Conservation (phyloP, 441 rosid genomes). For the Adansonia grandidieri region DNA sequence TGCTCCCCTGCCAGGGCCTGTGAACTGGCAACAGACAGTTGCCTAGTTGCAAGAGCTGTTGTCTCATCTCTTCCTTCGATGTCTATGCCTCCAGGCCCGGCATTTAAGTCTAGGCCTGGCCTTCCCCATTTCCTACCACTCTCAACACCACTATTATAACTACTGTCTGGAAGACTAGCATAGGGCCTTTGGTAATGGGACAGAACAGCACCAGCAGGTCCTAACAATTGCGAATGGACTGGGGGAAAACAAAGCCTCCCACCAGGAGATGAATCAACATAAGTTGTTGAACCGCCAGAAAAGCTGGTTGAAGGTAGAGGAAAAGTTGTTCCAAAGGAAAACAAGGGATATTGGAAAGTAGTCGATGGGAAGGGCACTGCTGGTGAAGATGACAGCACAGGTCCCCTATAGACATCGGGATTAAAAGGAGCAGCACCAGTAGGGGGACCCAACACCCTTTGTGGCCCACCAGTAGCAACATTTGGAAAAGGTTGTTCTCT, state of each 20-base stretch:
- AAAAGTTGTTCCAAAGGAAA: slow-evolving; percentile 51
- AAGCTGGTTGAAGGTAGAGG: slow-evolving; percentile 51
- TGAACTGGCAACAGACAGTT: slow-evolving; percentile 40
- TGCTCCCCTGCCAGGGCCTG: slow-evolving; percentile 58
- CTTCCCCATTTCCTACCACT: slow-evolving; percentile 54
- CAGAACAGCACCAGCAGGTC: slow-evolving; percentile 50
- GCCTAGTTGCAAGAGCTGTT: slow-evolving; percentile 43
- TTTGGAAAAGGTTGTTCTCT: slow-evolving; percentile 72
- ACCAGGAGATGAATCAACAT: slow-evolving; percentile 58
- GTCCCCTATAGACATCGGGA: slow-evolving; percentile 49
- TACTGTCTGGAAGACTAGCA: slow-evolving; percentile 51
- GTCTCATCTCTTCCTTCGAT: slow-evolving; percentile 56
- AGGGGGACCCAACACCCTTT: slow-evolving; percentile 53
- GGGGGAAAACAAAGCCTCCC: slow-evolving; percentile 52
- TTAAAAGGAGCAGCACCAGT: slow-evolving; percentile 47
- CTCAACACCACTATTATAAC: slow-evolving; percentile 44
- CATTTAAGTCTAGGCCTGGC: slow-evolving; percentile 58
- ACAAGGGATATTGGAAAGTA: slow-evolving; percentile 57
- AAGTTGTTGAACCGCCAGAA: slow-evolving; percentile 53
- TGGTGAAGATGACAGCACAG: slow-evolving; percentile 61
- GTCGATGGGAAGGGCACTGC: slow-evolving; percentile 51
- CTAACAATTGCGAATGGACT: slow-evolving; percentile 55
- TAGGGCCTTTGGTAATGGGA: slow-evolving; percentile 55
- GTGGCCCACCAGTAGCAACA: slow-evolving; percentile 54
- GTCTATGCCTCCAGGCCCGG: slow-evolving; percentile 65